Percentiles rank a stretch among this genome's conserved stretches.
phyloP scores from a whole-genome alignment of 768 basidiomycete species.

The Boletus speciosus region DNA sequence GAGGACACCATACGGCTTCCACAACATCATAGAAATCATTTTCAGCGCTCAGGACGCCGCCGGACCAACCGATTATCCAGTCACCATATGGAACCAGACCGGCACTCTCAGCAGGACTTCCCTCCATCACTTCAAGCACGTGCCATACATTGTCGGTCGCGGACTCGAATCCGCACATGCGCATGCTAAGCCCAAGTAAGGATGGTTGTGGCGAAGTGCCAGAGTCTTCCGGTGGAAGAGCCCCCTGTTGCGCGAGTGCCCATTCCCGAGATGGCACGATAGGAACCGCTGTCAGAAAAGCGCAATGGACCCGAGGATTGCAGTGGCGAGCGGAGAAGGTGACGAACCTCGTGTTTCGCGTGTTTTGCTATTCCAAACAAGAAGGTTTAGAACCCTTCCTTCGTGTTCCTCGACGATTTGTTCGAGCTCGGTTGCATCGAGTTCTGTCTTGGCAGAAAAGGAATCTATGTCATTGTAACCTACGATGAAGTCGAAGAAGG shows the following conservation, averaged over 20 bases:
- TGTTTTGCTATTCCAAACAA: slow-evolving; percentile 84
- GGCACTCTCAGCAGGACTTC: slow-evolving; percentile 93
- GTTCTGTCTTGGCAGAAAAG: slow-evolving; percentile 41
- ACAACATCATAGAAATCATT: slow-evolving; percentile 96
- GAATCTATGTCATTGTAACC: slow-evolving; percentile 75
- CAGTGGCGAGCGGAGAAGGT: neutral
- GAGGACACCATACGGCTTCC: slow-evolving; percentile 62
- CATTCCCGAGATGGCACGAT: slow-evolving; percentile 84
- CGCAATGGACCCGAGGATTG: neutral
- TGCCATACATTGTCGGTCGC: slow-evolving; percentile 97
- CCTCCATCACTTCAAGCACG: slow-evolving; percentile 94
- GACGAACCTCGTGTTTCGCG: slow-evolving; percentile 63
- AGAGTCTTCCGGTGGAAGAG: slow-evolving; percentile 37
- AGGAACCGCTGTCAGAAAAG: slow-evolving; percentile 59
- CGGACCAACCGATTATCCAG: slow-evolving; percentile 88
- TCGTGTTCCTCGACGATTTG: slow-evolving; percentile 82
- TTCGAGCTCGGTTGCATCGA: slow-evolving; percentile 72
- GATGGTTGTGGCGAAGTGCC: slow-evolving; percentile 66
- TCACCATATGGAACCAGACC: slow-evolving; percentile 90
- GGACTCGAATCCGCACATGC: slow-evolving; percentile 85
- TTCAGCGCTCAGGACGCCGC: slow-evolving; percentile 86
- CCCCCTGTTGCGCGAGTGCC: slow-evolving; percentile 49
- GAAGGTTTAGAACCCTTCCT: slow-evolving; percentile 60
- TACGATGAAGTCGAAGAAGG: slow-evolving; percentile 96
- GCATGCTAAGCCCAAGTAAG: slow-evolving; percentile 89